phyloP scores from a whole-genome alignment of 192 early-diverging fungal genomes.

The Backusella sp. region DNA sequence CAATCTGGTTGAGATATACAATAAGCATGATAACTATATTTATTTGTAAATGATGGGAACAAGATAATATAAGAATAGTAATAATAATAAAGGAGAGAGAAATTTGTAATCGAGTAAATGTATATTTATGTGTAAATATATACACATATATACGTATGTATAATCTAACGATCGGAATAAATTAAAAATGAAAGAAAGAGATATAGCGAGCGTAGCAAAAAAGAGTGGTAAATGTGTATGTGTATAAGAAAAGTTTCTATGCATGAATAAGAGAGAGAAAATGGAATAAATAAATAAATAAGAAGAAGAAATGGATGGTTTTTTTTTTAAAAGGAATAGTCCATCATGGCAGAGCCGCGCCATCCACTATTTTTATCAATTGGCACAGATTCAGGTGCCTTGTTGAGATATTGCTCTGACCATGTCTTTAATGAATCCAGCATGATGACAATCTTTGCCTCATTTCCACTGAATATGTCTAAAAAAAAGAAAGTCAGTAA shows the following conservation, averaged over 20 bases:
- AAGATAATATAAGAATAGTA: neutral
- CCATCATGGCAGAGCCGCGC: conserved; percentile 12
- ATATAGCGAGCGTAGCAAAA: neutral
- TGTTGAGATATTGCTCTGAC: conserved; percentile 20
- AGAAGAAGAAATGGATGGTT: too few relatives aligned
- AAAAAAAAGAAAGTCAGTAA: neutral
- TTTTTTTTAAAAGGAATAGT: neutral
- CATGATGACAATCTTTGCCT: conserved; percentile 31
- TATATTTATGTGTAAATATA: neutral
- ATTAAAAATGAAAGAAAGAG: neutral
- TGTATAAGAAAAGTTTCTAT: neutral
- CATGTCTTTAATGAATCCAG: conserved; percentile 29
- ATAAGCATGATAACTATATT: neutral
- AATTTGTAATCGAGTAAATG: neutral
- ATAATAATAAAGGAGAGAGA: neutral
- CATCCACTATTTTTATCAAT: conserved; percentile 10
- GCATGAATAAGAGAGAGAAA: neutral
- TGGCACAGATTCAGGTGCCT: neutral
- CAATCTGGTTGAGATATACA: neutral
- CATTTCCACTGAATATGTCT: conserved; percentile 39
- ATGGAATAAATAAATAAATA: neutral
- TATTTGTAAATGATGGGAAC: neutral
- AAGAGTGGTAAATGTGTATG: neutral
- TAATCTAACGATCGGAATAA: conserved; percentile 1
- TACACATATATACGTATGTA: neutral